These are phyloP conservation scores for Syncephalastrum sp. DNA, from an alignment of 371 early-diverging fungal species.

Conservation along the genomic window DNA sequence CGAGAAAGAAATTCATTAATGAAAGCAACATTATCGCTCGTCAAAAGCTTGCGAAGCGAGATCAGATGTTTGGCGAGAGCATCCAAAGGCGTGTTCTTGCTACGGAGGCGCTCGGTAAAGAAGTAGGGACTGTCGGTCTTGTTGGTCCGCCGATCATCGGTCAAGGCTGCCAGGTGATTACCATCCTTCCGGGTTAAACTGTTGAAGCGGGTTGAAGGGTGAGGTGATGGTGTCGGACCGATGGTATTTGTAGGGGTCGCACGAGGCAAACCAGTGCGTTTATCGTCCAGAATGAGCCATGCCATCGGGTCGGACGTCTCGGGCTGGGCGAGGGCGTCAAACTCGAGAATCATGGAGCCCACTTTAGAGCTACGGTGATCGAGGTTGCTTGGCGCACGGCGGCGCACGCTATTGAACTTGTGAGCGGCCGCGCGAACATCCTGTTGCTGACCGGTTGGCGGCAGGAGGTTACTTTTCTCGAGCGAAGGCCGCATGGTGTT, in stretches of 20 bases:
- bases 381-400: slow-evolving; percentile 10
- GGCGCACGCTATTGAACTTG: slow-evolving; percentile 28
- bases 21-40: slow-evolving; percentile 57
- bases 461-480: neutral
- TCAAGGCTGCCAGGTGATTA: slow-evolving; percentile 19
- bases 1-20: slow-evolving; percentile 58
- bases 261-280: slow-evolving; percentile 12
- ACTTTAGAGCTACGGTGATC: slow-evolving; percentile 35
- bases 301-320: slow-evolving; percentile 27
- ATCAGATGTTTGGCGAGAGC: slow-evolving; percentile 50
- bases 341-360: slow-evolving; percentile 49
- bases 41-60: slow-evolving; percentile 46
- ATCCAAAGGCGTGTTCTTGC: slow-evolving; percentile 41
- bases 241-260: slow-evolving; percentile 3
- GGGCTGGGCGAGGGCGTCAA: slow-evolving; percentile 42
- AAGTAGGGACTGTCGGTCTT: slow-evolving; percentile 41
- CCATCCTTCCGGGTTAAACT: slow-evolving; percentile 39
- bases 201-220: slow-evolving; percentile 13
- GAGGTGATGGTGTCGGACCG: neutral
- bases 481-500: slow-evolving; percentile 1
- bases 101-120: slow-evolving; percentile 39
- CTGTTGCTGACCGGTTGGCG: neutral
- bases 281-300: slow-evolving; percentile 42
- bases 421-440: slow-evolving; percentile 36
- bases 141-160: slow-evolving; percentile 21